Base-by-base conservation (phyloP, 2,329 filamentous ascomycete genomes). In the Ophiostoma australiae region DNA sequence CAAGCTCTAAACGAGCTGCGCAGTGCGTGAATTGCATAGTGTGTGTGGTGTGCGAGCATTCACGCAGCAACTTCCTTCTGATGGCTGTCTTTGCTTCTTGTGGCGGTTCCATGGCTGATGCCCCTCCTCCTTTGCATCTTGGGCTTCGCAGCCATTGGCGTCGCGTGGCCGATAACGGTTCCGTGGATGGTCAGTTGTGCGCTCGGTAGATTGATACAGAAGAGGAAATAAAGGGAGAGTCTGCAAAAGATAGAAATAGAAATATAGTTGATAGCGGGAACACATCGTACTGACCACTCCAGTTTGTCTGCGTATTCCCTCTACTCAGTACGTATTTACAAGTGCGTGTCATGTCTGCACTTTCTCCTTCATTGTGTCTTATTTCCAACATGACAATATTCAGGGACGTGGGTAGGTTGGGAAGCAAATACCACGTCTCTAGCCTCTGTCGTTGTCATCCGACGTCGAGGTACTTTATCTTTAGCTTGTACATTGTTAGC, bases 141-240 rank as follows among this genome's bases (percentile, higher is more conserved):
- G 27, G 17, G 11, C 48, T 23, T 55, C 20, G 48, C 23, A 23
- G 52, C 2, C 23, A 27, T 48, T n/a, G 44, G 10, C 52, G 23
- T 58, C 52, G 52, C 52, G 52, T 58, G 52, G 52, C 52, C 52
- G 52, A 58, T 27, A 27, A 58, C 52, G 52, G 52, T 58, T 27
- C 52, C 23, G 52, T 58, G 52, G 52, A 27, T 58, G 52, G 52
- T 58, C 52, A 58, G 23, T 13, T 15, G 13, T 58, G 52, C 52
- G 20, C 44, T 48, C 20, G 44, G 44, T 48, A 58, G 23, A 58
- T 27, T 58, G 52, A 15, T 27, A 58, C 52, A 13, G 27, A 58
- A 13, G 23, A 27, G 52, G n/a, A 27, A 27, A 27, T 58, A 27
- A 11, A 4, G 10, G 52, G 44, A 7, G 44, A 48, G 44, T n/a